Base-by-base conservation (phyloP, 495 filamentous ascomycete species). In the Haplographium delicatum region DNA sequence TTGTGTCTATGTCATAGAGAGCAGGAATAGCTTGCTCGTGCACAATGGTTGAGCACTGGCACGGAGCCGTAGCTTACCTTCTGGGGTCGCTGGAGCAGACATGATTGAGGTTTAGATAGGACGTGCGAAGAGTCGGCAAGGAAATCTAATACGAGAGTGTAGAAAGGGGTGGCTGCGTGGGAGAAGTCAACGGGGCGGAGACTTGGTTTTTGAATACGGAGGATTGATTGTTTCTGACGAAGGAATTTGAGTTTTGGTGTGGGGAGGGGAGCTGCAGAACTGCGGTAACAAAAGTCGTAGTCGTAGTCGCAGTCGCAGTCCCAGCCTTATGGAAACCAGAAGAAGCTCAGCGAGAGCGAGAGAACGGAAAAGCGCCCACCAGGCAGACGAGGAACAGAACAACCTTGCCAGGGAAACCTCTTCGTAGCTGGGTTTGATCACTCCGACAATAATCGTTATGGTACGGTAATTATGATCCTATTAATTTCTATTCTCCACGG, bases 61-160 rank as follows among this genome's bases (percentile, higher is more conserved):
- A n/a, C n/a, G n/a, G n/a, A n/a, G n/a, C n/a, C n/a, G n/a, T n/a
- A 47, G 47, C 58, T 52, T 64, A 67, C 65, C 65, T 65, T 67
- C 65, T 23, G 65, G 65, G 52, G 59, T 64, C 11, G 53, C 37
- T 19, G 62, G 45, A 35, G 56, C 33, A 62, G 63, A 61, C 64
- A 67, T 67, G 38, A 43, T 57, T 47, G 35, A 38, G n/a, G 35
- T 11, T 24, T 51, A 40, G 42, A 44, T 41, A 26, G n/a, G 31
- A 15, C 15, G 35, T 15, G 15, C 43, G 33, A 40, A 47, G 50
- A 51, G 15, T 46, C 20, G 6, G 51, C 30, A 47, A 50, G 16
- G 41, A 34, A 55, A n/a, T 16, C 18, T 33, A 35, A 33, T 11
- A 15, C 24, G n/a, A 4, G 33, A 22, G 15, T 23, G 26, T 38